phyloP scores from a whole-genome alignment of 768 basidiomycete genomes.

The Tulasnella sp. region DNA sequence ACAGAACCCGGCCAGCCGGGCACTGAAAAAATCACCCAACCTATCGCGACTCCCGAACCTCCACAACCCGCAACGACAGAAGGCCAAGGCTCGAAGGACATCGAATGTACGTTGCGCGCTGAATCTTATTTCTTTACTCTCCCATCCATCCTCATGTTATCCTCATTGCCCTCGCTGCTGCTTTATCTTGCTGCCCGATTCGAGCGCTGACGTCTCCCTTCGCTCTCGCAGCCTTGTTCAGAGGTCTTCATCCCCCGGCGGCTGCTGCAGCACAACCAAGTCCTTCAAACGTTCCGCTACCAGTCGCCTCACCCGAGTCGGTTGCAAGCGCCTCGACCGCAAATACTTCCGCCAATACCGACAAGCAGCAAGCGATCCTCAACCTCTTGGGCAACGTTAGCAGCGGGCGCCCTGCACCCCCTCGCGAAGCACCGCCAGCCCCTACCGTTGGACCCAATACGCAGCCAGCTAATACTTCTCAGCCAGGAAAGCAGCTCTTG shows the following conservation, averaged over 20 bases:
- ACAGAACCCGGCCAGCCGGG: neutral
- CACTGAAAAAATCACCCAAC: neutral
- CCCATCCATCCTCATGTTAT: slow-evolving; percentile 24
- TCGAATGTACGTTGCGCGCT: slow-evolving; percentile 20
- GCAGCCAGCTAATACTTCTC: slow-evolving; percentile 56
- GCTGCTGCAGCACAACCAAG: slow-evolving; percentile 7
- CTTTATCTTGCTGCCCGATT: slow-evolving; percentile 15
- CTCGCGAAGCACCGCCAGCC: slow-evolving; percentile 34
- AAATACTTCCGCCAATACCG: slow-evolving; percentile 41
- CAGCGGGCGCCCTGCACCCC: slow-evolving; percentile 36
- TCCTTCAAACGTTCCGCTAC: neutral
- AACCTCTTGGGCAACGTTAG: slow-evolving; percentile 58
- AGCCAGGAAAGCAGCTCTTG: slow-evolving; percentile 68
- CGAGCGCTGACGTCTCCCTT: slow-evolving; percentile 5
- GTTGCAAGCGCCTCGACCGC: slow-evolving; percentile 15
- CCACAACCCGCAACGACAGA: slow-evolving; percentile 16
- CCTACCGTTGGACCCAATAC: slow-evolving; percentile 51
- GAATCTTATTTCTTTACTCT: slow-evolving; percentile 18
- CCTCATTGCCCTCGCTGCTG: slow-evolving; percentile 14
- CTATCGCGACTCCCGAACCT: neutral
- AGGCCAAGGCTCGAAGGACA: slow-evolving; percentile 22
- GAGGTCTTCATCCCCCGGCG: slow-evolving; percentile 15
- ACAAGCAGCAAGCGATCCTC: slow-evolving; percentile 72
- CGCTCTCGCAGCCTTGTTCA: slow-evolving; percentile 19
- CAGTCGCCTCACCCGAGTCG: slow-evolving; percentile 15